Base-by-base conservation (phyloP, 106 monocot genomes). In the Apostasia ramifera region DNA sequence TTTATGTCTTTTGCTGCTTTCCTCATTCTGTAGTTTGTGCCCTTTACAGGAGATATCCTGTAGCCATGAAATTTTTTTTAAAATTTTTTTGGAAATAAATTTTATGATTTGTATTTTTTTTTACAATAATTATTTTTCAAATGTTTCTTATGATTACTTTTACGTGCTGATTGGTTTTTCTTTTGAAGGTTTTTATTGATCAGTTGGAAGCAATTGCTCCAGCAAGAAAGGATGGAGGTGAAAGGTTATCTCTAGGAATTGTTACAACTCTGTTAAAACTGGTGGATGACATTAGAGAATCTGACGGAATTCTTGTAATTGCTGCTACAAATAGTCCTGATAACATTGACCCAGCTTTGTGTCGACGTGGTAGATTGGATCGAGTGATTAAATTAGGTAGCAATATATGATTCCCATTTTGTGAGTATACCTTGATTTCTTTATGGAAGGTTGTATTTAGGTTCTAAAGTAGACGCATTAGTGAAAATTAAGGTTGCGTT, bases 191-290 rank as follows among this genome's bases (percentile, higher is more conserved):
- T 61, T 98, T 98, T 76, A 92, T 98, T 78, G 98, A 98, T 85
- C 93, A 98, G 68, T 81, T 93, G 78, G 98, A 98, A 85, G 93
- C 90, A 54, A 90, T 98, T 87, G 92, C 98, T 67, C 93, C 90
- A 71, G 64, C 90, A 76, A 74, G 92, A 66, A 80, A 81, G 79
- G 85, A 83, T 66, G 98, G 90, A 63, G 77, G 83, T n/a, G 98
- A 98, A 76, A 81, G 80, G 15, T 77, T 98, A 43, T 98, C 93
- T 48, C 49, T 83, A 26, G 76, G 98, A 83, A 83, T 98, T 62
- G 93, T 98, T 53, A 85, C 78, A 51, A 87, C 92, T 59, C 70
- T 98, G 47, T 74, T 90, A 50, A 85, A 84, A 14, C 71, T 93
- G 73, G 85, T 98, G 90, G 92, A 93, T 77, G 98, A 80, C 59